Evolutionary conservation across 306 rosid genomes (phyloP).

Genomic region (Prunus persica): Prunus_persica_NCBIv2 NC_034015.1:17120501-17121000

Average conservation of each 20-base stretch:
- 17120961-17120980: background rate
- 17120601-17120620: conserved; percentile 86
- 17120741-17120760: conserved; percentile 53
- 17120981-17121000: conserved; percentile 58
- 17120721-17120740: conserved; percentile 78
- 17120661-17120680: conserved; percentile 46
- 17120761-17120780: conserved; percentile 45
- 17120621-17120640: conserved; percentile 81
- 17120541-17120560: conserved; percentile 32
- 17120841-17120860: background rate
- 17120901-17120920: background rate
- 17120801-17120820: conserved; percentile 35
- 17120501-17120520: conserved; percentile 19
- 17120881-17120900: background rate
- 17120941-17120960: too few species aligned
- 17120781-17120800: conserved; percentile 40
- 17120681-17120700: conserved; percentile 43
- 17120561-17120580: conserved; percentile 20
- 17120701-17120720: conserved; percentile 56
- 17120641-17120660: conserved; percentile 41
- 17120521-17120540: conserved; percentile 23
- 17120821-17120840: background rate
- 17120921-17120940: background rate
- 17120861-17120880: background rate
- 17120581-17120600: conserved; percentile 53